Evolutionary conservation across 306 rosid genomes (phyloP).

Genomic region (Benincasa hispida): DNA sequence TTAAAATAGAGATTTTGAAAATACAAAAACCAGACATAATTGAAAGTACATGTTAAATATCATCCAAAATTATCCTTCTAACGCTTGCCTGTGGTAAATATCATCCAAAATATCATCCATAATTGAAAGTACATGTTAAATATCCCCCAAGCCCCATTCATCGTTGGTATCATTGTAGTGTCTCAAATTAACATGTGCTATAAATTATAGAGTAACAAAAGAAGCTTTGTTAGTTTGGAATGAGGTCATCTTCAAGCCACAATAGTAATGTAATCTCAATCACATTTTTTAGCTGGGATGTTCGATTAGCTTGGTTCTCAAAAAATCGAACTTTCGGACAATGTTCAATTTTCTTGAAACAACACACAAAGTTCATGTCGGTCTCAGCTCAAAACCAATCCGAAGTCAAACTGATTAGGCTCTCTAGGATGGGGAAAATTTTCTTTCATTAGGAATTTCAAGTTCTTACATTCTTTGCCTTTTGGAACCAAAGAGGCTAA

Average conservation of each 20-base stretch:
- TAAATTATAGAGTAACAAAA: not conserved
- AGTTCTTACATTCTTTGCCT: not conserved
- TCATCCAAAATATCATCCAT: too few species aligned
- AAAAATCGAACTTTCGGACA: not conserved
- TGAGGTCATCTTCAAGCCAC: not conserved
- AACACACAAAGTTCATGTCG: not conserved
- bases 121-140: too few species aligned
- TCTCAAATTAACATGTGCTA: too few species aligned
- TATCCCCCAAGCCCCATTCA: too few species aligned
- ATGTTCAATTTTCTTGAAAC: not conserved
- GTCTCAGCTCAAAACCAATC: not conserved
- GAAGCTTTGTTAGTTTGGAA: not conserved
- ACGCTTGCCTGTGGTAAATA: too few species aligned
- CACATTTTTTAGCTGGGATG: not conserved
- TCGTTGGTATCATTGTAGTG: too few species aligned
- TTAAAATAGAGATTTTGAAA: too few species aligned
- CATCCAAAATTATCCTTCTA: too few species aligned
- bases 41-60: too few species aligned
- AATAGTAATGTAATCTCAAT: not conserved
- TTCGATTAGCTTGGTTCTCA: not conserved
- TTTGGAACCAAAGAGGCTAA: not conserved
- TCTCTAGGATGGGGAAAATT: not conserved
- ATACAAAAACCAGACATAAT: too few species aligned
- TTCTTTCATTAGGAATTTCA: not conserved
- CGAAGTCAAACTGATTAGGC: not conserved